These are phyloP conservation scores for Bruguiera sexangula DNA, from an alignment of 345 rosid genomes.

Conservation along the genomic window DNA sequence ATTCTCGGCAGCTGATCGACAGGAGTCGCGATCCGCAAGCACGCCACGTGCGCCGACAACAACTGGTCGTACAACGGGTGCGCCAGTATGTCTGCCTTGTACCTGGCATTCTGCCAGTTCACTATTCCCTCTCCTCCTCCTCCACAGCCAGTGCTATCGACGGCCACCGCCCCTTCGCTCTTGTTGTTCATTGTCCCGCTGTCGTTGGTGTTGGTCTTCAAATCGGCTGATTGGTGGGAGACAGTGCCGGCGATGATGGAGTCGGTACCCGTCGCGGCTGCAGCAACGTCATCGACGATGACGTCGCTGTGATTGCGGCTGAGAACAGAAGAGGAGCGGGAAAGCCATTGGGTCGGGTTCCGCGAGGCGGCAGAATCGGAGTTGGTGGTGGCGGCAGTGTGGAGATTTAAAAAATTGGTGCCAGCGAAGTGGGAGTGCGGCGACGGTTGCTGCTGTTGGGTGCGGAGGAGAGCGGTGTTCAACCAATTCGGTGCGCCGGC, in stretches of 20 bases:
- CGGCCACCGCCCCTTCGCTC: conserved; percentile 42
- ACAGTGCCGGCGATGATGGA: conserved; percentile 41
- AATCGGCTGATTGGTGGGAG: conserved; percentile 44
- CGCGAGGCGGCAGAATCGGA: conserved; percentile 43
- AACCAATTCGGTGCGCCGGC: conserved; percentile 73
- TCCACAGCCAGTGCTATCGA: conserved; percentile 27
- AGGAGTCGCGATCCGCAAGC: conserved; percentile 88
- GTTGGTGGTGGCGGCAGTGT: conserved; percentile 44
- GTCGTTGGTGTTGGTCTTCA: conserved; percentile 28
- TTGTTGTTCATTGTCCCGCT: conserved; percentile 34
- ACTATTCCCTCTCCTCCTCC: conserved; percentile 42
- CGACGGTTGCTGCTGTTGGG: conserved; percentile 39
- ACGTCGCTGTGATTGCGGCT: conserved; percentile 51
- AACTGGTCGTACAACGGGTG: conserved; percentile 94
- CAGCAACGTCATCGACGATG: conserved; percentile 56
- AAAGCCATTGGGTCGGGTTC: conserved; percentile 61
- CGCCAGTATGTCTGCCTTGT: conserved; percentile 77
- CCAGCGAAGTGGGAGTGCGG: conserved; percentile 39
- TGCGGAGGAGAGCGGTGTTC: conserved; percentile 76
- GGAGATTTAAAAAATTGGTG: conserved; percentile 79
- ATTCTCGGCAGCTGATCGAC: conserved; percentile 94
- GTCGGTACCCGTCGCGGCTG: conserved; percentile 22
- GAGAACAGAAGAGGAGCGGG: conserved; percentile 58
- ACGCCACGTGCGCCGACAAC: conserved; percentile 85
- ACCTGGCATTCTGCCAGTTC: conserved; percentile 86